These are phyloP conservation scores for Tillandsia leiboldiana DNA, from an alignment of 176 grass and related monocot species.

Conservation along the genomic window DNA sequence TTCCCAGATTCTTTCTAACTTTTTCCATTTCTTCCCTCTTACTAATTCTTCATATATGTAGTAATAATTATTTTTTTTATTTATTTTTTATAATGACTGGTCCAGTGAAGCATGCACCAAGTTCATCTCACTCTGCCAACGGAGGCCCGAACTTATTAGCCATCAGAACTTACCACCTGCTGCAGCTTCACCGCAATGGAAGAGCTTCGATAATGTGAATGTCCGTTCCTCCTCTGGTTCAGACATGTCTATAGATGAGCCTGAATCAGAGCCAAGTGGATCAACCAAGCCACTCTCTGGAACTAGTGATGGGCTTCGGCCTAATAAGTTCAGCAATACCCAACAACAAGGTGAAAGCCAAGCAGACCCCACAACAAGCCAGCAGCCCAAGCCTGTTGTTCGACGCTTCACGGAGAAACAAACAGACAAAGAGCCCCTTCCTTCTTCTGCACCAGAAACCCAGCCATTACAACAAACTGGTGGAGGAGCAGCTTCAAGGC, in stretches of 20 bases:
- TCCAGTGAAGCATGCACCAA: constrained; percentile 88
- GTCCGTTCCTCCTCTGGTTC: constrained; percentile 68
- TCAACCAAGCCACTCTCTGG: constrained; percentile 21
- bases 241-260: constrained; percentile 94
- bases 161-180: constrained; percentile 27
- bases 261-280: constrained; percentile 29
- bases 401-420: constrained; percentile 11
- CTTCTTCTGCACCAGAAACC: constrained; percentile 11
- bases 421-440: constrained; percentile 36
- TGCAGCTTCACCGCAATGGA: constrained; percentile 35
- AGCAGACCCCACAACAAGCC: constrained; percentile 29
- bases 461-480: constrained; percentile 6
- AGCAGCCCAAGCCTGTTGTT: constrained; percentile 35
- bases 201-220: constrained; percentile 52
- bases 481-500: constrained; percentile 36
- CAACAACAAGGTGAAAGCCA: constrained; percentile 32
- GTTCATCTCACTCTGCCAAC: constrained; percentile 79
- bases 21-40: constrained; percentile 15
- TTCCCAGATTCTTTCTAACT: neutral
- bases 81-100: constrained; percentile 24
- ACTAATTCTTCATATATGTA: constrained; percentile 21
- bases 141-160: constrained; percentile 46
- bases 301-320: constrained; percentile 14
- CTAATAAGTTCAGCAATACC: constrained; percentile 24
- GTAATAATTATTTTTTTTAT: constrained; percentile 13